Conservation (phyloP, 1,139 yeast species). For the Hansenula sp. region DNA sequence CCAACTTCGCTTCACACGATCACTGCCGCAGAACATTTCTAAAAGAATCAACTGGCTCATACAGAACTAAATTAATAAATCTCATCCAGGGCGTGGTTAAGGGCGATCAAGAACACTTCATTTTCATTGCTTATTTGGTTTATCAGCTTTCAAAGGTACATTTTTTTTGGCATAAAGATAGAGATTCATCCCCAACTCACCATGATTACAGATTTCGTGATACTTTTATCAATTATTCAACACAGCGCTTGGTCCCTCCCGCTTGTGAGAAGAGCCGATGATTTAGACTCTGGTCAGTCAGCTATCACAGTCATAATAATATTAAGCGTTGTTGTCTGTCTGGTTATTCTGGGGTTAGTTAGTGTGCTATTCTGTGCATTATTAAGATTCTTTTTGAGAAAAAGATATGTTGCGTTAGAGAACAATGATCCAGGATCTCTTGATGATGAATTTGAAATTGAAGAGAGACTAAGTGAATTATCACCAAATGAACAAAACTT, state of each 20-base stretch:
- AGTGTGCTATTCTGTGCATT: neutral
- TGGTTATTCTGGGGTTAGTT: neutral
- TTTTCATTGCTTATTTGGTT: too few species aligned
- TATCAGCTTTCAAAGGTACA: neutral
- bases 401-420: constrained; percentile 13
- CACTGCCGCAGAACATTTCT: too few species aligned
- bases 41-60: too few species aligned
- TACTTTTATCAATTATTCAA: neutral
- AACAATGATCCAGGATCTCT: constrained; percentile 48
- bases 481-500: constrained; percentile 76
- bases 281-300: neutral
- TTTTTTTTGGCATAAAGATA: neutral
- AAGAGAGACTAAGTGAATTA: constrained; percentile 61
- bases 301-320: constrained; percentile 1
- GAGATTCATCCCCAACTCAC: neutral
- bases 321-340: neutral
- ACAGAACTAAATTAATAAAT: too few species aligned
- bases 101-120: neutral
- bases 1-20: too few species aligned
- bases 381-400: neutral
- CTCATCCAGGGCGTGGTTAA: too few species aligned
- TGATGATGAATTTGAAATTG: constrained; percentile 61
- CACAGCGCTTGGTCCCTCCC: neutral
- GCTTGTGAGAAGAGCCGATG: neutral
- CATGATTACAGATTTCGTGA: neutral